Evolutionary conservation across 2,329 filamentous ascomycete species (phyloP).

Genomic region (Aspergillus transmontanensis): DNA sequence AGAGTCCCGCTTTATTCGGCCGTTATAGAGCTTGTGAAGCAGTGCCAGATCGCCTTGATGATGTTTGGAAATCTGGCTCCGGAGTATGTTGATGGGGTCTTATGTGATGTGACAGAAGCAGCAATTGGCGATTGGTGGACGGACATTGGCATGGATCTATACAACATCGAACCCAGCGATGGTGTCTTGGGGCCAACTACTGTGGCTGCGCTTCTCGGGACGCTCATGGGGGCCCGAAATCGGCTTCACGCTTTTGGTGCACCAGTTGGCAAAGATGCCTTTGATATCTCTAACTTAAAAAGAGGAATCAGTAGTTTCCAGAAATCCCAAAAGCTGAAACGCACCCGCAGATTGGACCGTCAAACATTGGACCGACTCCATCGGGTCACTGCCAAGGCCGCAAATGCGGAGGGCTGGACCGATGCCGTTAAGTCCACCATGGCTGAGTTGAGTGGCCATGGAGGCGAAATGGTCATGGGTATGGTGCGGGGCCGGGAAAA

Average conservation of each 20-base stretch:
- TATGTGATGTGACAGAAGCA: conserved; percentile 90
- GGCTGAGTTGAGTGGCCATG: conserved; percentile 88
- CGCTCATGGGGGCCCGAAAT: conserved; percentile 87
- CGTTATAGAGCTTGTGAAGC: conserved; percentile 84
- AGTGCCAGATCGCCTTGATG: conserved; percentile 86
- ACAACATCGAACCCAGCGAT: conserved; percentile 89
- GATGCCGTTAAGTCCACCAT: conserved; percentile 95
- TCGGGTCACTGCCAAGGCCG: conserved; percentile 83
- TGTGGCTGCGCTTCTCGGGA: conserved; percentile 81
- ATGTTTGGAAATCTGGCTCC: conserved; percentile 85
- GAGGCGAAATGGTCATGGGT: conserved; percentile 92
- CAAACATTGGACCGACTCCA: conserved; percentile 81
- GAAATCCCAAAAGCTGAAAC: conserved; percentile 79
- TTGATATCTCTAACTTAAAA: conserved; percentile 81
- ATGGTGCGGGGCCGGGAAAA: conserved; percentile 87
- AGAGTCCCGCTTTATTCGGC: conserved; percentile 75
- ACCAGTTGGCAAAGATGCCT: conserved; percentile 85
- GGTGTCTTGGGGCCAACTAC: conserved; percentile 91
- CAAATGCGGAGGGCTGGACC: conserved; percentile 84
- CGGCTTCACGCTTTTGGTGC: conserved; percentile 82
- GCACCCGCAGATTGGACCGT: conserved; percentile 77
- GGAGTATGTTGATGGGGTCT: conserved; percentile 85
- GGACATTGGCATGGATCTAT: conserved; percentile 87
- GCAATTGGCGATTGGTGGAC: conserved; percentile 96
- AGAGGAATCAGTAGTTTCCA: conserved; percentile 86